These are phyloP conservation scores for Gyromitra esculenta DNA, from an alignment of 2,329 filamentous ascomycete species.

Conservation along the genomic window DNA sequence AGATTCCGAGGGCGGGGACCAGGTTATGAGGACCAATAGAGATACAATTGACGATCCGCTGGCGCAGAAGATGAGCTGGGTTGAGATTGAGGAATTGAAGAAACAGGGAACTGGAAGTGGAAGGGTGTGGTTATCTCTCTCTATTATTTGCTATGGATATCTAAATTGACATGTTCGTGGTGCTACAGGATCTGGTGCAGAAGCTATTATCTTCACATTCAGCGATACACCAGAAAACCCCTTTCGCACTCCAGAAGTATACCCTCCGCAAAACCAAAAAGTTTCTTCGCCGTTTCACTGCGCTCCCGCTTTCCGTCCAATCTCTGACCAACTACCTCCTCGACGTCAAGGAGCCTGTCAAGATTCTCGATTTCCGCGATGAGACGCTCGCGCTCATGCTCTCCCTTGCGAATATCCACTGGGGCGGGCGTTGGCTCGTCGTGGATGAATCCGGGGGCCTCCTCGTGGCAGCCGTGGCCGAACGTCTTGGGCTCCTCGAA, in stretches of 20 bases:
- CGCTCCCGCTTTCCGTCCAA: slow-evolving; percentile 82
- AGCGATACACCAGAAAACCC: slow-evolving; percentile 90
- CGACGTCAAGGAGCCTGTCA: slow-evolving; percentile 79
- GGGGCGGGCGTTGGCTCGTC: slow-evolving; percentile 77
- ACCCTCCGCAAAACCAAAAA: slow-evolving; percentile 93
- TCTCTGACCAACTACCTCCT: slow-evolving; percentile 80
- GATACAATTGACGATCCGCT: slow-evolving; percentile 71
- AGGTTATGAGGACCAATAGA: slow-evolving; percentile 70
- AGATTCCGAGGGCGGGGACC: slow-evolving; percentile 63
- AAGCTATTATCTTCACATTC: slow-evolving; percentile 90
- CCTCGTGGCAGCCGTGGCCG: slow-evolving; percentile 82
- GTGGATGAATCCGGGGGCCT: slow-evolving; percentile 89
- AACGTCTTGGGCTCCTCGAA: slow-evolving; percentile 85
- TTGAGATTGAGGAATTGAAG: slow-evolving; percentile 77
- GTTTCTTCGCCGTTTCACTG: slow-evolving; percentile 86
- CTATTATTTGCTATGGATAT: slow-evolving; percentile 7
- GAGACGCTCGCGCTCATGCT: slow-evolving; percentile 83
- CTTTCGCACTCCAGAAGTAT: slow-evolving; percentile 94
- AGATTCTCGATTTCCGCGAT: slow-evolving; percentile 85
- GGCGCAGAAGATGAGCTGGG: slow-evolving; percentile 78
- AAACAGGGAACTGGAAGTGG: slow-evolving; percentile 77
- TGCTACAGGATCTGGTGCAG: slow-evolving; percentile 82
- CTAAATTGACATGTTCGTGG: slow-evolving; percentile 7
- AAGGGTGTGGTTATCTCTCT: slow-evolving; percentile 50
- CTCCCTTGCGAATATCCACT: slow-evolving; percentile 91